Evolutionary conservation across 2,329 filamentous ascomycete species (phyloP).

Genomic region (Sarocladium kiliense): DNA sequence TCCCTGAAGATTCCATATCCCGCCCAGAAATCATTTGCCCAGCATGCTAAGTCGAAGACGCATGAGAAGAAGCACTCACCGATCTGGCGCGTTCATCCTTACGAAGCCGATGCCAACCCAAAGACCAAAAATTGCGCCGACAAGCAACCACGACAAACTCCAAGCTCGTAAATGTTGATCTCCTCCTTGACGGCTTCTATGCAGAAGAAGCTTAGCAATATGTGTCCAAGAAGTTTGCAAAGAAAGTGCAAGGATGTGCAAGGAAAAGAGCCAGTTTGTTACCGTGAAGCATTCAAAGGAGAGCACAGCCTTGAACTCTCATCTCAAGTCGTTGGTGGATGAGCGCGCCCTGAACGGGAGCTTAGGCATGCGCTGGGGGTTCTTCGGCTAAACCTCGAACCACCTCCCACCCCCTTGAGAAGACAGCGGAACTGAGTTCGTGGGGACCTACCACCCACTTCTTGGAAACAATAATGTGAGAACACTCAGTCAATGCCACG

Average conservation of each 20-base stretch:
- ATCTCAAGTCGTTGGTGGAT: background rate
- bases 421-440: background rate
- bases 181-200: background rate
- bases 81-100: constrained; percentile 53
- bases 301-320: background rate
- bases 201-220: background rate
- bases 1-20: no score
- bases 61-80: constrained; percentile 33
- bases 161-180: background rate
- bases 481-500: constrained; percentile 50
- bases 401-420: background rate
- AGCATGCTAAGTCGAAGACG: background rate
- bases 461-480: background rate
- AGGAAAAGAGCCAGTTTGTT: background rate
- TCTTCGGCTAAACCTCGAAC: background rate
- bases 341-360: background rate
- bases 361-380: background rate
- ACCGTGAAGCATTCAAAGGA: background rate
- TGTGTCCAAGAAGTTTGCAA: background rate
- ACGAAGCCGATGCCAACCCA: background rate
- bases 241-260: background rate
- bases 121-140: background rate
- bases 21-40: background rate
- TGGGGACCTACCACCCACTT: background rate
- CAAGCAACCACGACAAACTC: background rate